A percentile compares a stretch with the other conserved stretches of the same genome.
These are phyloP conservation scores for Acacia concinna DNA, from an alignment of 331 rosid species.

Conservation along the genomic window DNA sequence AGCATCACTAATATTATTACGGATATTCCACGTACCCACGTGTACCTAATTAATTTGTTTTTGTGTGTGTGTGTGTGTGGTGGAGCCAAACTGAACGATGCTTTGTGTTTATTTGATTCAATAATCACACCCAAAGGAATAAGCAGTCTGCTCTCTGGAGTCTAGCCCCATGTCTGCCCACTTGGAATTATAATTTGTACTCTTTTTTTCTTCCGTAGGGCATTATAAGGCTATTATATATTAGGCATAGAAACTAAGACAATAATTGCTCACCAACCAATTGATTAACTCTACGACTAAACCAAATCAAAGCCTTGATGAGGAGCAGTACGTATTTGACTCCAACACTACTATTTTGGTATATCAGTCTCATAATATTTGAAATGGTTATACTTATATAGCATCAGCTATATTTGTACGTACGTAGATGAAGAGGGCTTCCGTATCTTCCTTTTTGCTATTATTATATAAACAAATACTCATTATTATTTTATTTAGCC, in stretches of 20 bases:
- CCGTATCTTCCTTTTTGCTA: neutral
- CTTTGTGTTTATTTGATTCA: neutral
- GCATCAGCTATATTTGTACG: neutral
- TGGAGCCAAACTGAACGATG: neutral
- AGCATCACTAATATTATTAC: too few species aligned
- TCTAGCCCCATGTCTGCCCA: neutral
- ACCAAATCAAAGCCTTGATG: neutral
- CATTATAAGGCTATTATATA: neutral
- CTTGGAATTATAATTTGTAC: neutral
- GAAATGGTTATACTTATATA: neutral
- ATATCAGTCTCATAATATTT: neutral
- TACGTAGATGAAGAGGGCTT: neutral
- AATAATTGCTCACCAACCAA: conserved; percentile 6
- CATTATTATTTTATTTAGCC: neutral
- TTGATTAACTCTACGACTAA: conserved; percentile 1
- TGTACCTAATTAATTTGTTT: neutral
- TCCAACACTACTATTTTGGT: neutral
- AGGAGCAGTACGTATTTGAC: neutral
- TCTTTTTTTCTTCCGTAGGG: neutral
- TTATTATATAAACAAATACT: neutral
- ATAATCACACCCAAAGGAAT: neutral
- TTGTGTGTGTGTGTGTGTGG: neutral
- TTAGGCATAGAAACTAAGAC: neutral
- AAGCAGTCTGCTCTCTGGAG: neutral
- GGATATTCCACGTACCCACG: neutral